phyloP scores from a whole-genome alignment of 805 yeast species.

The Monosporozyma unispora region DNA sequence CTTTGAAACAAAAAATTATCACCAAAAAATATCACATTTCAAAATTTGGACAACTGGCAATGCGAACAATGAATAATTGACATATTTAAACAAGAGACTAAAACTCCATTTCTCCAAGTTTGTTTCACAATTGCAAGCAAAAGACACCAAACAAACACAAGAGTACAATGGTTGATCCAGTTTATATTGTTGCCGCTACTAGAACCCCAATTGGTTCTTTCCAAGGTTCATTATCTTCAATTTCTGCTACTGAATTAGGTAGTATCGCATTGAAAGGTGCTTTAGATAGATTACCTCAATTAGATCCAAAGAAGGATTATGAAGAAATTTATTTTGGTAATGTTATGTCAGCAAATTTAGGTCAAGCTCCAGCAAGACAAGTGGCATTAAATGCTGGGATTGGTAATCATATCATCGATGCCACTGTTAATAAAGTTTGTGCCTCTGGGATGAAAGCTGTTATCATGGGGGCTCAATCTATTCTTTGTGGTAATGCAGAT shows the following conservation, averaged over 20 bases:
- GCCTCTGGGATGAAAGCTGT: conserved; percentile 93
- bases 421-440: conserved; percentile 94
- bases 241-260: conserved; percentile 79
- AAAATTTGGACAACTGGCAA: not conserved
- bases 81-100: not conserved
- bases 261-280: conserved; percentile 89
- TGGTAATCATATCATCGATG: conserved; percentile 68
- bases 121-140: not conserved
- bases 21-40: too few species aligned
- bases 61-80: not conserved
- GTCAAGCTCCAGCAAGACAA: conserved; percentile 98
- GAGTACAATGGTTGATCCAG: conserved; percentile 35
- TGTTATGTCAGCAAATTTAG: conserved; percentile 85
- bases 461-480: conserved; percentile 83
- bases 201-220: conserved; percentile 96
- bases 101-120: not conserved
- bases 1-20: not conserved
- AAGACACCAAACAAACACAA: not conserved
- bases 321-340: conserved; percentile 92
- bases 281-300: conserved; percentile 68
- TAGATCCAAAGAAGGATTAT: conserved; percentile 58
- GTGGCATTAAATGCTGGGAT: conserved; percentile 89
- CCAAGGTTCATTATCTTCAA: conserved; percentile 72
- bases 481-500: conserved; percentile 81
- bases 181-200: conserved; percentile 82